Base-by-base conservation (phyloP, 2,329 filamentous ascomycete genomes). In the Hypoxylon sp. region DNA sequence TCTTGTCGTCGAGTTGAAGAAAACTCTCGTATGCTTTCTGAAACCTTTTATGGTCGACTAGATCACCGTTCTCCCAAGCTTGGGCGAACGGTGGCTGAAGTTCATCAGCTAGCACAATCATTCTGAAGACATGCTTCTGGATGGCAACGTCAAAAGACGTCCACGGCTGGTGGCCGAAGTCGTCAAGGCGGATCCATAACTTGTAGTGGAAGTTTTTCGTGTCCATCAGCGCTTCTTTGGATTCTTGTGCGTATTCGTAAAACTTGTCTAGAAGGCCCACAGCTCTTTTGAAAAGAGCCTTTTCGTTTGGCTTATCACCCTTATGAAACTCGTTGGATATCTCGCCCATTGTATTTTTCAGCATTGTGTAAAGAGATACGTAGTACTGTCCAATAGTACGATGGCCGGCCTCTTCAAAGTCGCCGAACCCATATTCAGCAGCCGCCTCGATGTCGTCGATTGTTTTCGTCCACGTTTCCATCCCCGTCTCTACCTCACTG, bases 61-160 rank as follows among this genome's bases (percentile, higher is more conserved):
- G 14, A n/a, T 50, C 48, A 9, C 32, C 45, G 23, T 28, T 17
- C n/a, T 13, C 9, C 63, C 67, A 67, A 10, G 25, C 45, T 36
- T 21, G 6, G 1, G 45, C 6, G 4, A 30, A n/a, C 23, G 21
- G 17, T 4, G 63, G 49, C 21, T 19, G 13, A 5, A 38, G 4
- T 6, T 48, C 30, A 2, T 2, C 5, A 10, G 32, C 4, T 30
- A 63, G 9, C 2, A 1, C 3, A 5, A 25, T 5, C 63, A 69
- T 63, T n/a, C 6, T 34, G 13, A 28, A 21, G 13, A 67, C 17
- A 43, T 69, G 63, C 1, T 2, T 51, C 5, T 7, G 3, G 17
- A 69, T 52, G 10, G 23, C 19, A 1, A 0, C 0, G 17, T 56
- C 4, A 21, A 46, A 28, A 48, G 48, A 41, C 5, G 17, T 34